Evolutionary conservation across 2,329 filamentous ascomycete genomes (phyloP).

Genomic region (Plenodomus biglobosus): DNA sequence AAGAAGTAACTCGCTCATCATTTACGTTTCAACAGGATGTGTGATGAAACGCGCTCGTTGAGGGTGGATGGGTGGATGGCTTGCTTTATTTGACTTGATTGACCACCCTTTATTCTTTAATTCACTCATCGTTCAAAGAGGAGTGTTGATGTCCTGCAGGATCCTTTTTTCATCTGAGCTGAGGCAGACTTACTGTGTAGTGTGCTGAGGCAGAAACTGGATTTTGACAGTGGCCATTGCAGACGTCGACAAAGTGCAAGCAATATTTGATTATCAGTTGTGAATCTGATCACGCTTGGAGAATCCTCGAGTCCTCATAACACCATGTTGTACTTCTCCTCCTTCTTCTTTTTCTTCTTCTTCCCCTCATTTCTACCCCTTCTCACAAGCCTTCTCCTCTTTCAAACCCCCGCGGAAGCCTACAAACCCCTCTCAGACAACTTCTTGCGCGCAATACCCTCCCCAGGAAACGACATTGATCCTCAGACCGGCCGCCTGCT

Average conservation of each 20-base stretch:
- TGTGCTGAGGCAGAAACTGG: no score
- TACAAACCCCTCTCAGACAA: conserved; percentile 71
- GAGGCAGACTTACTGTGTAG: background rate
- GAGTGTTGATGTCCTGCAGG: background rate
- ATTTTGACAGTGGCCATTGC: no score
- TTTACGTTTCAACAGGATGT: conserved; percentile 19
- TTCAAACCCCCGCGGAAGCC: conserved; percentile 38
- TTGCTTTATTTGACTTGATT: background rate
- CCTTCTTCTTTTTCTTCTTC: conserved; percentile 14
- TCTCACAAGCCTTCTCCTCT: conserved; percentile 14
- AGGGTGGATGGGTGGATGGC: background rate
- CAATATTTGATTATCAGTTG: no score
- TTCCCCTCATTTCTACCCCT: conserved; percentile 13
- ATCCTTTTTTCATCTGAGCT: no score
- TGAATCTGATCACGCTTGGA: no score
- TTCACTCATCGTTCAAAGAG: background rate
- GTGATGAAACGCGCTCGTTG: conserved; percentile 10
- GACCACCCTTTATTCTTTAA: background rate
- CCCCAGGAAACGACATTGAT: conserved; percentile 73
- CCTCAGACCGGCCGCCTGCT: conserved; percentile 74
- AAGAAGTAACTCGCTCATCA: conserved; percentile 10
- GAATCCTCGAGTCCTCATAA: background rate
- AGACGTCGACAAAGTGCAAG: no score
- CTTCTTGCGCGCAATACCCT: conserved; percentile 70
- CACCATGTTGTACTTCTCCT: conserved; percentile 20